Conservation (phyloP, 2,329 filamentous ascomycete genomes). For the Ceratocystis lukuohia region DNA sequence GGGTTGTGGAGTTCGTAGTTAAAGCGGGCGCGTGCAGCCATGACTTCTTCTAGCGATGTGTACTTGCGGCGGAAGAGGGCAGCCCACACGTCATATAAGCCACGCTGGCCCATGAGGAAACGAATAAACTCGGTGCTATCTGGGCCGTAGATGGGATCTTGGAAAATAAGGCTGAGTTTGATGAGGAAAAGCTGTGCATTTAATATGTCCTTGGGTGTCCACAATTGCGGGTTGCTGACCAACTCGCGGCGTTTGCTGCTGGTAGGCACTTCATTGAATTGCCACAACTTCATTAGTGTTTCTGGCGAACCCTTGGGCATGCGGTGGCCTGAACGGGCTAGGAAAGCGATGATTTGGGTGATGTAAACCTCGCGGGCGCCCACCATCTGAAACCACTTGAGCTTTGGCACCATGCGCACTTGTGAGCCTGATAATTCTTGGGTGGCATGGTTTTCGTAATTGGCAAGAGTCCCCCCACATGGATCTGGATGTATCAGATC, state of each 20-base stretch:
- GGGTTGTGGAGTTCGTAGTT: slow-evolving; percentile 30
- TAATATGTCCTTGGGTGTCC: slow-evolving; percentile 47
- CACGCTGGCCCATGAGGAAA: slow-evolving; percentile 46
- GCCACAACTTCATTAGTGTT: slow-evolving; percentile 55
- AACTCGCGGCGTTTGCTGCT: slow-evolving; percentile 41
- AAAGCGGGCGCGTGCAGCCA: slow-evolving; percentile 47
- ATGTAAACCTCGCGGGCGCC: slow-evolving; percentile 42
- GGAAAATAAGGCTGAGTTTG: slow-evolving; percentile 59
- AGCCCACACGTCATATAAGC: slow-evolving; percentile 42
- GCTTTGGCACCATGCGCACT: slow-evolving; percentile 43
- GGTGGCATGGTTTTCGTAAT: slow-evolving; percentile 22
- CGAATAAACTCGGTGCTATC: slow-evolving; percentile 38
- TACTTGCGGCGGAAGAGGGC: slow-evolving; percentile 45
- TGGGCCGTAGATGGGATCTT: slow-evolving; percentile 45
- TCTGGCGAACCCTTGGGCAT: slow-evolving; percentile 36
- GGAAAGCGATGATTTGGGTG: slow-evolving; percentile 47
- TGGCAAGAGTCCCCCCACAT: slow-evolving; percentile 30
- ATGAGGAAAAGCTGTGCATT: slow-evolving; percentile 51
- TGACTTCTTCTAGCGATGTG: slow-evolving; percentile 35
- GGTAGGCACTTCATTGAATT: slow-evolving; percentile 53
- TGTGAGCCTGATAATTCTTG: slow-evolving; percentile 20
- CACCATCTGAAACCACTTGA: slow-evolving; percentile 57
- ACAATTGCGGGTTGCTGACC: slow-evolving; percentile 39
- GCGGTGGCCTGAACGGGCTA: slow-evolving; percentile 45
- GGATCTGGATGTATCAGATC: slow-evolving; percentile 48